Base-by-base conservation (phyloP, 257 asterid genomes). In the Nicotiana benthamiana region DNA sequence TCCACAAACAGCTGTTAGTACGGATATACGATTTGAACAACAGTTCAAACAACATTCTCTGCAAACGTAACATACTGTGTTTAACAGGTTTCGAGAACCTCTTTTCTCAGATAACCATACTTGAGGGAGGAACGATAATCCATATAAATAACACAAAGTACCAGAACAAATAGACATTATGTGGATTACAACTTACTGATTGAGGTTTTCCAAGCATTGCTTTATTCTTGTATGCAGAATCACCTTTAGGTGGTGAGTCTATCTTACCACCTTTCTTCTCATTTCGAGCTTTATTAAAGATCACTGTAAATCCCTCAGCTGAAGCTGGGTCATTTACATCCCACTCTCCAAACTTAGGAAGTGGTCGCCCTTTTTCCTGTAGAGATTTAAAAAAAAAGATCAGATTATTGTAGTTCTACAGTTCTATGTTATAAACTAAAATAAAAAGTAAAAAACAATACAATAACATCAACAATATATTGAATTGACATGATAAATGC, bases 291-390 rank as follows among this genome's bases (percentile, higher is more conserved):
- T 91, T 91, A 85, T 89, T 85, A 82, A 91, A 91, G 60, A 91
- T 89, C 78, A 89, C 93, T 1, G 95, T 91, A 86, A 91, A 91
- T 63, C 95, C 95, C 84, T 91, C 93, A 22, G 93, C 91, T 18
- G 92, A 89, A 34, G 92, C 90, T 80, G 92, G 93, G 77, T 91
- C 91, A 83, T 91, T 91, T 26, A 91, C 95, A 61, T 91, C 93
- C 95, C 95, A 91, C 81, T 91, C 95, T 4, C 95, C 95, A 43
- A 91, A 91, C 86, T 91, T 91, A 7, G 95, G 95, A 80, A 91
- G 77, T 9, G 93, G 92, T 52, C 86, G 85, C 60, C 91, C 95
- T 43, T 81, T 82, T 64, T 87, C 91, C 93, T 90, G 81, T 40
- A 75, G 27, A 79, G 77, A 16, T 43, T 43, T 28, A 28, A 28